Base-by-base conservation (phyloP, 192 early-diverging fungal genomes). In the Rhizophagus sp. region DNA sequence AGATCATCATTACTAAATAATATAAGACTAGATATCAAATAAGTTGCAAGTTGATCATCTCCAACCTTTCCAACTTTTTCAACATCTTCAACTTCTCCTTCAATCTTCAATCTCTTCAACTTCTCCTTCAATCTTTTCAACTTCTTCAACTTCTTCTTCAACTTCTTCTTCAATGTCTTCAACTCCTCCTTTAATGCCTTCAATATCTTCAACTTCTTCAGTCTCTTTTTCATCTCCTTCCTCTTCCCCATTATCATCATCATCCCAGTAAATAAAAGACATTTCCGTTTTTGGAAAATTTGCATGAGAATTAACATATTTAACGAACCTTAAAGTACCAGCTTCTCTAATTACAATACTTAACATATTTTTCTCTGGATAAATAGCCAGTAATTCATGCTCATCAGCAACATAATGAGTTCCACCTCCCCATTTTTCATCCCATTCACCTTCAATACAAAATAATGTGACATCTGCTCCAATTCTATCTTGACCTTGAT, bases 271-370 rank as follows among this genome's bases (percentile, higher is more conserved):
- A 12, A 78, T 78, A 78, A 88, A 85, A 13, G 85, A 72, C 52
- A 88, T 82, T 3, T 88, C 87, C 19, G 81, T 81, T 25, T 85
- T 84, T 10, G 81, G 25, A 5, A 73, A 75, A 15, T 80, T 74
- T 19, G 86, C 87, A 62, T 82, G 81, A 25, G 81, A 85, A 77
- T 85, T 89, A 50, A 92, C 41, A 77, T 85, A 89, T 52, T 89
- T 88, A 25, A 92, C 86, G 83, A 92, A 92, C 11, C 87, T 80
- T 47, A 89, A 44, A 0, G 88, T 90, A 1, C 89, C 89, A 9
- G 85, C 83, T 49, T 88, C 87, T 24, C 91, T 81, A 30, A 90
- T 74, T 22, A 89, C 88, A 66, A 92, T 70, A 1, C 88, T 87
- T 33, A 92, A 79, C 1, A 88, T 88, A 78, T 92, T 92, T 63